Base-by-base conservation (phyloP, 2,329 filamentous ascomycete species). In the Dothideomycetes sp. region DNA sequence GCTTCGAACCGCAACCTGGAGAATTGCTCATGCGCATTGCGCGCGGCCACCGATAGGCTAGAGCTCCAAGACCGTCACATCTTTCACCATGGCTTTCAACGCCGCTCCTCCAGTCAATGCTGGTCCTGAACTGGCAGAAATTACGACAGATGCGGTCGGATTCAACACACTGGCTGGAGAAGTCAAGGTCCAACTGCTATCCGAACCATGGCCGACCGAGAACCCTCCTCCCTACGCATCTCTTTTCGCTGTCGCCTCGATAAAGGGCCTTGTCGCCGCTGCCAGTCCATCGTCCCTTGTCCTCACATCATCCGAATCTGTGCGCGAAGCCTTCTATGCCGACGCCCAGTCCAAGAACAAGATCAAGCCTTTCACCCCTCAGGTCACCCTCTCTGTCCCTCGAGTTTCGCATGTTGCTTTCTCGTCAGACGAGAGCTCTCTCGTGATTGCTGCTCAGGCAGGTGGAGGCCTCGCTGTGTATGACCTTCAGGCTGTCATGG, bases 321-420 rank as follows among this genome's bases (percentile, higher is more conserved):
- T 94, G 32, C 78, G 88, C 51, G 80, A 83, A 48, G 78, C 82
- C 2, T 89, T 94, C 55, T 46, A 41, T 27, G 49, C 33, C 25
- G 34, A 25, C 16, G 27, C 43, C 11, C 71, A 68, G 50, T 54
- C 58, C 41, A 78, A 80, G 47, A 72, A 71, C 45, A 78, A 88
- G 47, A 66, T 82, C 41, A 78, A 82, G 47, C 57, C 70, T 10
- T 93, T 93, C 53, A 67, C 77, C 45, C 82, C 88, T 3, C 78
- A 89, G 57, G 67, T 84, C 37, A 81, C 71, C 45, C 73, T 96
- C 5, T 68, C 78, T 2, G 72, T 93, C 53, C 76, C 83, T 54
- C 79, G 82, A 51, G 74, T 94, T 40, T 93, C 86, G 9, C 91
- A 98, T 59, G 70, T 98, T 15, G 79, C 81, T 12, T 98, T 98